phyloP scores from a whole-genome alignment of 2,329 filamentous ascomycete species.

The Colletotrichum sp. region DNA sequence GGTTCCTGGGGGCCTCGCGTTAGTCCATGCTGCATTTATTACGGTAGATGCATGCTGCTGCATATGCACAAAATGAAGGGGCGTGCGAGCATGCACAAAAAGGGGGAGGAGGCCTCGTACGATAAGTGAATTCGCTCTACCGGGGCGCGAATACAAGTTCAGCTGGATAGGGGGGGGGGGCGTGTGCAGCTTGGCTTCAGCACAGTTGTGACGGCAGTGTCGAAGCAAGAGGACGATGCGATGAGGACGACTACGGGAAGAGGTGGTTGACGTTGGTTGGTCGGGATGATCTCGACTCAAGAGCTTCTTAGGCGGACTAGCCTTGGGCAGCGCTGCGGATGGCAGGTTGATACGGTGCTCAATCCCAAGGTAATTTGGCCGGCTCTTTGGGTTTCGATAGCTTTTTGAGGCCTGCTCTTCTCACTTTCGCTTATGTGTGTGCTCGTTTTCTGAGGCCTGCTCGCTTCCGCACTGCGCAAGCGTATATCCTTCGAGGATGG shows the following conservation, averaged over 20 bases:
- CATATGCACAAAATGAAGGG: background rate
- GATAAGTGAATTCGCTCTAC: background rate
- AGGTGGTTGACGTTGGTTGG: background rate
- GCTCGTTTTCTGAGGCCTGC: background rate
- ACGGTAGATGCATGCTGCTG: background rate
- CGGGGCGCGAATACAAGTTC: background rate
- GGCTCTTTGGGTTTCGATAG: background rate
- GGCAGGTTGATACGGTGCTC: background rate
- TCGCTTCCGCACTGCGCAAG: background rate
- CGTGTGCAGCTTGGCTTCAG: slow-evolving; percentile 8
- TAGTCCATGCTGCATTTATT: background rate
- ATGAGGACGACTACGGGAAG: background rate
- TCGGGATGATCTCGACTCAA: background rate
- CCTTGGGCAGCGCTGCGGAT: background rate
- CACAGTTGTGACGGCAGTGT: background rate
- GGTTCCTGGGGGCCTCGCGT: background rate
- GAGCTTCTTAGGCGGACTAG: background rate
- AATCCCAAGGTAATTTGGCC: background rate
- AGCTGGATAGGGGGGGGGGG: background rate
- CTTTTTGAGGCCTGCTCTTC: slow-evolving; percentile 13
- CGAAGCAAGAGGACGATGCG: background rate
- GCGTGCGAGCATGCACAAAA: background rate
- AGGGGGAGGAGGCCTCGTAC: background rate
- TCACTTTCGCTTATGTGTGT: background rate
- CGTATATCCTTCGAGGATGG: background rate